Conservation (phyloP, 306 rosid genomes). For the Cicer yamashitae region DNA sequence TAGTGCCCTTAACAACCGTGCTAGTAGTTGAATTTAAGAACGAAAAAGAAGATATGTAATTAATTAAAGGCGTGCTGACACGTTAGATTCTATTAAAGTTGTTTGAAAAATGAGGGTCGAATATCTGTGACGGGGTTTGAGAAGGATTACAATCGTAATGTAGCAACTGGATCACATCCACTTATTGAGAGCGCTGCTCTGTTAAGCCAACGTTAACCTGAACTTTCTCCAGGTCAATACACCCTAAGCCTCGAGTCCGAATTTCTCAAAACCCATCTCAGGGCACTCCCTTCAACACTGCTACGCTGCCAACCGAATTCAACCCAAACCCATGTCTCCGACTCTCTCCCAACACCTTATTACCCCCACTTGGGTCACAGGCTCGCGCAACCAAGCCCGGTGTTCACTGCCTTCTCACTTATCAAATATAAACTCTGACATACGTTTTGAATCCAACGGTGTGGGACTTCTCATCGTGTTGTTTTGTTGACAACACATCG, state of each 20-base stretch:
- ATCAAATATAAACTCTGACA: not conserved
- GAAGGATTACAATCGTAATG: not conserved
- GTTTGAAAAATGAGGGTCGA: slow-evolving; percentile 5
- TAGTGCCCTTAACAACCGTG: not conserved
- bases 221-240: not conserved
- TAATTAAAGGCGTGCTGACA: not conserved
- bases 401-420: accelerated
- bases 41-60: too few relatives aligned
- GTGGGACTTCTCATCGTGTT: not conserved
- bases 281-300: not conserved
- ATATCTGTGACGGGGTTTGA: not conserved
- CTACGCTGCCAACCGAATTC: too few relatives aligned
- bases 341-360: not conserved
- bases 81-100: slow-evolving; percentile 22
- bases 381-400: not conserved
- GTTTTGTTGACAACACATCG: not conserved
- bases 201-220: slow-evolving; percentile 9
- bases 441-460: not conserved
- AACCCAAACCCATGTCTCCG: not conserved
- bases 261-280: not conserved
- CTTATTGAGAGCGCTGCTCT: slow-evolving; percentile 36
- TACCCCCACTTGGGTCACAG: slow-evolving; percentile 36
- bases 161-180: slow-evolving; percentile 9
- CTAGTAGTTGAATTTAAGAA: not conserved
- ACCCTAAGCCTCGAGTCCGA: not conserved